Conservation (phyloP, 2,329 filamentous ascomycete genomes). For the Paraconiothyrium brasiliense region DNA sequence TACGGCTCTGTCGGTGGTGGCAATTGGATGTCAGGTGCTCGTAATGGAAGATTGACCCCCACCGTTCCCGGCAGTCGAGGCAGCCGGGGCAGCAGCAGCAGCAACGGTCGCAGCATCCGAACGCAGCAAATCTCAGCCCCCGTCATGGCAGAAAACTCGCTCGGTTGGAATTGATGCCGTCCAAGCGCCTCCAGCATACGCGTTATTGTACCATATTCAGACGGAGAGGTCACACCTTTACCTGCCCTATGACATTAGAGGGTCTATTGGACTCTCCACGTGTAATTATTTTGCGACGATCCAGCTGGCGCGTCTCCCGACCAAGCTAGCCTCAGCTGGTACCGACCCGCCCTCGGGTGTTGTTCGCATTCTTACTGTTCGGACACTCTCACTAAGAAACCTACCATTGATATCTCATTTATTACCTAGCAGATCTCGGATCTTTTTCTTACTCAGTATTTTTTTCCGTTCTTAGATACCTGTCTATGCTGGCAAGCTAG, state of each 20-base stretch:
- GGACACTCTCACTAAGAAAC: slow-evolving; percentile 46
- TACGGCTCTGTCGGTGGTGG: slow-evolving; percentile 48
- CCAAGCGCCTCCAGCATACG: slow-evolving; percentile 15
- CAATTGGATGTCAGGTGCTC: slow-evolving; percentile 59
- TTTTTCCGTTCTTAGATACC: slow-evolving; percentile 54
- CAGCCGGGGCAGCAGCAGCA: slow-evolving; percentile 61
- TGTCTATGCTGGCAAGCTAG: slow-evolving; percentile 47
- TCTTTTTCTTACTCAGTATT: slow-evolving; percentile 30
- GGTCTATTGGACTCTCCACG: slow-evolving; percentile 17
- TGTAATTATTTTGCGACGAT: slow-evolving; percentile 32
- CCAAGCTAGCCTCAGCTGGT: slow-evolving; percentile 26
- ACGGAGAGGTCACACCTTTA: slow-evolving; percentile 21
- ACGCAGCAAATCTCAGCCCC: slow-evolving; percentile 85
- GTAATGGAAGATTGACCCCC: slow-evolving; percentile 47
- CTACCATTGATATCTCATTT: slow-evolving; percentile 36
- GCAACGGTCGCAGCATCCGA: slow-evolving; percentile 69
- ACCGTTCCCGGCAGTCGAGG: slow-evolving; percentile 54
- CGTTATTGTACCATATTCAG: slow-evolving; percentile 43
- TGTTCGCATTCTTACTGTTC: slow-evolving; percentile 41
- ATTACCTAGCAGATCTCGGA: slow-evolving; percentile 36
- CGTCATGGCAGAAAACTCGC: slow-evolving; percentile 91
- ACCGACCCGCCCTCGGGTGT: slow-evolving; percentile 10
- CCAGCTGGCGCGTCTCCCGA: slow-evolving; percentile 12
- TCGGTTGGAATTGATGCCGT: slow-evolving; percentile 84
- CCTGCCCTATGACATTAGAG: slow-evolving; percentile 18